Conservation (phyloP, 2,329 filamentous ascomycete genomes). For the Atkinsonella texensis region DNA sequence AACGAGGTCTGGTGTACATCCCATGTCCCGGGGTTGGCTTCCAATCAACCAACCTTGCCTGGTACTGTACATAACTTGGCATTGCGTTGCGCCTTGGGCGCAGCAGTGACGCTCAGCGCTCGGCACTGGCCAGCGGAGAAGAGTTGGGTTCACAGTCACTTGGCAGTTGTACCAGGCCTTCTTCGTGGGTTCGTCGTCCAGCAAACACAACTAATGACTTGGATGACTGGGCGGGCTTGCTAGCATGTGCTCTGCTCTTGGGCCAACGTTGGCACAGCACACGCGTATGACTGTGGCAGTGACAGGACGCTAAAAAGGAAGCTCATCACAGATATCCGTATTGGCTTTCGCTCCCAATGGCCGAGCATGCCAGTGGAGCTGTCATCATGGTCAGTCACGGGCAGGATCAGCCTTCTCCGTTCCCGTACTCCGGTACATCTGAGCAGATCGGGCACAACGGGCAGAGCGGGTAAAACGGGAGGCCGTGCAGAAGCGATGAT, state of each 20-base stretch:
- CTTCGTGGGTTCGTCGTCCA: background rate
- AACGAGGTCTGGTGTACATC: too few species aligned
- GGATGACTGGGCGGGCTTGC: background rate
- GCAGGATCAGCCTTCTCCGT: too few species aligned
- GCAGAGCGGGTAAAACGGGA: too few species aligned
- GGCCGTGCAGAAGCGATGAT: background rate
- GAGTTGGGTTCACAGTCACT: background rate
- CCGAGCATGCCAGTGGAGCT: background rate
- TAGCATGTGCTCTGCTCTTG: too few species aligned
- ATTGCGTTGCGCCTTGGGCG: background rate
- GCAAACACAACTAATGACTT: background rate
- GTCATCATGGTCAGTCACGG: background rate
- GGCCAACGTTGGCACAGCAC: background rate
- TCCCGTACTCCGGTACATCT: too few species aligned
- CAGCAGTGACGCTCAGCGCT: background rate
- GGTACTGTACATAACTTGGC: background rate
- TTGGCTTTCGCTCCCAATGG: background rate
- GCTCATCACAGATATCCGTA: background rate
- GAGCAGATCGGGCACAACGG: background rate
- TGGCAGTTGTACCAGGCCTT: background rate
- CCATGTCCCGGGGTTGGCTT: too few species aligned
- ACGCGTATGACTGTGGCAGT: constrained; percentile 1
- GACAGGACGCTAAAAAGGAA: background rate
- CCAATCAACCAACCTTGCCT: background rate
- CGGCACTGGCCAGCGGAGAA: background rate